These are phyloP conservation scores for Nemania abortiva DNA, from an alignment of 2,329 filamentous ascomycete species.

Conservation along the genomic window DNA sequence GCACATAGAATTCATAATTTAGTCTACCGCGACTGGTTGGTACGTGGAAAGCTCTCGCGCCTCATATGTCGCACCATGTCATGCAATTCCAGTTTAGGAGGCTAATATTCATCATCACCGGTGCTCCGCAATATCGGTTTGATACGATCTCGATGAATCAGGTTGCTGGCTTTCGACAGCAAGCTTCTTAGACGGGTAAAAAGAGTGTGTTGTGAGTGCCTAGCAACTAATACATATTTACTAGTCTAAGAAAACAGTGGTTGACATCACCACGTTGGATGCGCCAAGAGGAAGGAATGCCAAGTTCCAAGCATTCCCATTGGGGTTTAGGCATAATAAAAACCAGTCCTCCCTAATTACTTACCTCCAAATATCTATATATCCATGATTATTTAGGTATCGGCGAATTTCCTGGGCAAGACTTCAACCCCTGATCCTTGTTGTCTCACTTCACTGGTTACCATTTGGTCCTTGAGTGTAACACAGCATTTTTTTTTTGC, in stretches of 20 bases:
- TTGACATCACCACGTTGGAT: constrained; percentile 24
- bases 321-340: background rate
- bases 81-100: background rate
- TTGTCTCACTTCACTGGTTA: no score
- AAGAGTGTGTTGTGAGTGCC: constrained; percentile 4
- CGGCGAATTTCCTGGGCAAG: background rate
- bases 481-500: no score
- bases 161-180: background rate
- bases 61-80: constrained; percentile 5
- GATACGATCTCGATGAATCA: background rate
- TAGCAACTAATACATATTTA: background rate
- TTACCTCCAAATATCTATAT: background rate
- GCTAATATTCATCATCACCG: background rate
- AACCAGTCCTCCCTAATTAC: background rate
- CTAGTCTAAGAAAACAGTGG: background rate
- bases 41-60: constrained; percentile 5
- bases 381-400: background rate
- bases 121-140: background rate
- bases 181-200: background rate
- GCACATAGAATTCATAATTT: constrained; percentile 28
- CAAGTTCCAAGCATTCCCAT: constrained; percentile 6
- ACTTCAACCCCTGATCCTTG: no score
- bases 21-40: constrained; percentile 6
- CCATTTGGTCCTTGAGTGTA: no score
- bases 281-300: constrained; percentile 2